phyloP scores from a whole-genome alignment of 768 basidiomycete genomes.

The Vararia minispora region DNA sequence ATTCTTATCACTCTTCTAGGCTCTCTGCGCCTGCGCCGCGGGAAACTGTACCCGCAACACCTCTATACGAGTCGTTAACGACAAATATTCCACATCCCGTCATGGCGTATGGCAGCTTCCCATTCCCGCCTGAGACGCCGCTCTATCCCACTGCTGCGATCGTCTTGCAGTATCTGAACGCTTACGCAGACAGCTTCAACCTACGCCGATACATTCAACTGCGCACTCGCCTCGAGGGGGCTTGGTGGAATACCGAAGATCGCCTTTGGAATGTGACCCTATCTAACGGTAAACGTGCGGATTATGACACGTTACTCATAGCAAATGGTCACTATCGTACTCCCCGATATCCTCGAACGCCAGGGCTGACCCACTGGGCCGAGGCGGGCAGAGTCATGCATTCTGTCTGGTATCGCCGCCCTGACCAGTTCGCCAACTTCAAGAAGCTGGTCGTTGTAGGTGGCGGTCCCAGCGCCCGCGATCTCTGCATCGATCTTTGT shows the following conservation, averaged over 20 bases:
- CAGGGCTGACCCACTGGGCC: slow-evolving; percentile 54
- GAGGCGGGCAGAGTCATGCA: slow-evolving; percentile 42
- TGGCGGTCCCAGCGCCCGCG: slow-evolving; percentile 51
- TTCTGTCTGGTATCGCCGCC: slow-evolving; percentile 57
- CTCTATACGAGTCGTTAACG: slow-evolving; percentile 72
- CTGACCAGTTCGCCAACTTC: slow-evolving; percentile 22
- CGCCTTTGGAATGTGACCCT: slow-evolving; percentile 39
- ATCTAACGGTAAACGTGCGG: slow-evolving; percentile 22
- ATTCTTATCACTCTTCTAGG: slow-evolving; percentile 23
- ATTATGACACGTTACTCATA: slow-evolving; percentile 58
- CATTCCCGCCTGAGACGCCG: slow-evolving; percentile 62
- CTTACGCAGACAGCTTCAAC: slow-evolving; percentile 52
- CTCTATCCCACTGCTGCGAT: slow-evolving; percentile 52
- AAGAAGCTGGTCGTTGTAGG: slow-evolving; percentile 35
- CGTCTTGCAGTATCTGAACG: slow-evolving; percentile 59
- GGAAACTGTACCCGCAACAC: slow-evolving; percentile 48
- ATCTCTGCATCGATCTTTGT: slow-evolving; percentile 53
- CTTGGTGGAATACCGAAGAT: slow-evolving; percentile 25
- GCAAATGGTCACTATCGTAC: slow-evolving; percentile 67
- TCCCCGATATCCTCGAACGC: slow-evolving; percentile 50
- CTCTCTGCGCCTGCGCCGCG: slow-evolving; percentile 39
- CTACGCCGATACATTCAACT: slow-evolving; percentile 54
- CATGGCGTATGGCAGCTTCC: slow-evolving; percentile 56
- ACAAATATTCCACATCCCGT: slow-evolving; percentile 72
- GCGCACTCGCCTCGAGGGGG: slow-evolving; percentile 40